These are phyloP conservation scores for Nasturtium officinale DNA, from an alignment of 345 rosid genomes.

Conservation along the genomic window DNA sequence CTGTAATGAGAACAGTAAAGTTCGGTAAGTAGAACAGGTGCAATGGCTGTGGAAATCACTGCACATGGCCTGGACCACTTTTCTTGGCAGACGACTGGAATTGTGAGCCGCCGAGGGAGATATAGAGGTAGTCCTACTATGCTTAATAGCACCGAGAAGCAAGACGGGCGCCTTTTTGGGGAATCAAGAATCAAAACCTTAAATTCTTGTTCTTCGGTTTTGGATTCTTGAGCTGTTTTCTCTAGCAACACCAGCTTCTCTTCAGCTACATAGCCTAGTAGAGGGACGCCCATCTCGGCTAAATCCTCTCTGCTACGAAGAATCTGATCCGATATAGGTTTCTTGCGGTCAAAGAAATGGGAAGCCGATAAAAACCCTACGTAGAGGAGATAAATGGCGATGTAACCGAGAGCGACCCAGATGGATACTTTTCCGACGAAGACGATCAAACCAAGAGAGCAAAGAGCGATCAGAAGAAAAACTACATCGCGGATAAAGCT, in stretches of 20 bases:
- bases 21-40: conserved; percentile 65
- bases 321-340: conserved; percentile 30
- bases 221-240: conserved; percentile 36
- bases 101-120: conserved; percentile 82
- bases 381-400: conserved; percentile 57
- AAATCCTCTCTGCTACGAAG: conserved; percentile 39
- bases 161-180: conserved; percentile 15
- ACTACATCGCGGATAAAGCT: conserved; percentile 74
- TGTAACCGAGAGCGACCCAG: conserved; percentile 66
- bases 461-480: conserved; percentile 64
- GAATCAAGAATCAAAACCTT: conserved; percentile 24
- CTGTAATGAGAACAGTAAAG: conserved; percentile 53
- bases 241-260: conserved; percentile 41
- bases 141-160: conserved; percentile 38
- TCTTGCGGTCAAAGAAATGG: conserved; percentile 40
- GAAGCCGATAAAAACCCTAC: conserved; percentile 62
- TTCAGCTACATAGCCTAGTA: conserved; percentile 35
- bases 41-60: conserved; percentile 60
- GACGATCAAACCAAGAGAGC: conserved; percentile 55
- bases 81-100: conserved; percentile 64
- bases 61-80: conserved; percentile 81
- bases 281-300: conserved; percentile 42
- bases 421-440: conserved; percentile 55
- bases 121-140: conserved; percentile 68
- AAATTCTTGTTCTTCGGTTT: conserved; percentile 35